A percentile compares a stretch with the other conserved stretches of the same genome.
Conservation (phyloP, 2,329 filamentous ascomycete species). For the Aspergillus flavus region DNA sequence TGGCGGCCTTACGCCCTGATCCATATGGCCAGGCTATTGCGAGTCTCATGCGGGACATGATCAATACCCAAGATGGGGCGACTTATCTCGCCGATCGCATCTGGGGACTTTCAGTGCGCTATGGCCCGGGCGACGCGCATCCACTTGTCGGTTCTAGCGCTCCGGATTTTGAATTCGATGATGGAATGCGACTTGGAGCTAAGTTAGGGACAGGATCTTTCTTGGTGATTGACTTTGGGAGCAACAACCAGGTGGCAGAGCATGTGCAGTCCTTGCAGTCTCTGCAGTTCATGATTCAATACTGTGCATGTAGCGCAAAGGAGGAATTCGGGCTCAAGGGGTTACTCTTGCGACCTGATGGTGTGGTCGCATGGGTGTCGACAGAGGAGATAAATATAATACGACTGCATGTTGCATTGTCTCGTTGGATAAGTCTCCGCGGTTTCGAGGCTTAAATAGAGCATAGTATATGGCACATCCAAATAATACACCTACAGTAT, state of each 20-base stretch:
- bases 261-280: background rate
- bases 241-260: background rate
- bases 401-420: background rate
- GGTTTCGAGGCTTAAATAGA: background rate
- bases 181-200: background rate
- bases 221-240: background rate
- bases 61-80: background rate
- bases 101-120: background rate
- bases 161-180: background rate
- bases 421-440: background rate
- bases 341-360: background rate
- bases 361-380: background rate
- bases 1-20: background rate
- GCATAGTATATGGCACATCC: no score
- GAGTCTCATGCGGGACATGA: background rate
- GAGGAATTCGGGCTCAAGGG: background rate
- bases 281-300: background rate
- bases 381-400: background rate
- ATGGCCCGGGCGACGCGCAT: background rate
- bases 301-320: background rate
- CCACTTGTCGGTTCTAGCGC: background rate
- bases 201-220: background rate
- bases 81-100: background rate
- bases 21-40: background rate
- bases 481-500: no score